Base-by-base conservation (phyloP, 2,329 filamentous ascomycete genomes). In the Fusarium tricinctum region DNA sequence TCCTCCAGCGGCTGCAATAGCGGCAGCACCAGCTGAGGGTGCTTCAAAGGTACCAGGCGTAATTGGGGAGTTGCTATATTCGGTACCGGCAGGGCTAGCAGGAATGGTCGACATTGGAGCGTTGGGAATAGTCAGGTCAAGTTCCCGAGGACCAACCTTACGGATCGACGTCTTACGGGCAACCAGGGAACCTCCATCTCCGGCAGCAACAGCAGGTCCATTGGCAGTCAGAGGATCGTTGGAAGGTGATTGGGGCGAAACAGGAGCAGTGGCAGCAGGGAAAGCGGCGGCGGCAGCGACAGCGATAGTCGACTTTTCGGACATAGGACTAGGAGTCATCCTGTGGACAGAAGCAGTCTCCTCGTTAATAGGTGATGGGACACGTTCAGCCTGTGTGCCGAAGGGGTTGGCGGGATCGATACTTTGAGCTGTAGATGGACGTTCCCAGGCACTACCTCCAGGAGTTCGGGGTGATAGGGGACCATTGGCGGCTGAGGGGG, bases 331-430 rank as follows among this genome's bases (percentile, higher is more conserved):
- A 45, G 77, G 74, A 32, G 80, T 74, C 7, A 62, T 33, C 38
- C 51, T 71, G 39, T 42, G 70, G 42, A 54, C 61, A n/a, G 66
- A 63, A 43, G 68, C 40, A 49, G 62, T 63, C 13, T 80, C 78
- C 48, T 81, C 79, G 20, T 74, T 72, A 46, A 81, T 79, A 23
- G 83, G 79, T n/a, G 80, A 80, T 43, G 79, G 74, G 38, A 82
- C 74, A 53, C 78, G 82, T 77, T 89, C 87, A 39, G 86, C 84
- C 66, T 88, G 84, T 72, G 85, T 85, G 49, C 87, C 89, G 78
- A 96, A 96, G 20, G 92, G 93, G 76, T 96, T 93, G 62, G 83
- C 82, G 4, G 85, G 81, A 74, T 89, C 84, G 51, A 82, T 80
- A 77, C 82, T 80, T 63, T 80, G 72, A 78, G 78, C 78, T 6